Conservation (phyloP, 2,329 filamentous ascomycete genomes). For the Aschersonia sp. region DNA sequence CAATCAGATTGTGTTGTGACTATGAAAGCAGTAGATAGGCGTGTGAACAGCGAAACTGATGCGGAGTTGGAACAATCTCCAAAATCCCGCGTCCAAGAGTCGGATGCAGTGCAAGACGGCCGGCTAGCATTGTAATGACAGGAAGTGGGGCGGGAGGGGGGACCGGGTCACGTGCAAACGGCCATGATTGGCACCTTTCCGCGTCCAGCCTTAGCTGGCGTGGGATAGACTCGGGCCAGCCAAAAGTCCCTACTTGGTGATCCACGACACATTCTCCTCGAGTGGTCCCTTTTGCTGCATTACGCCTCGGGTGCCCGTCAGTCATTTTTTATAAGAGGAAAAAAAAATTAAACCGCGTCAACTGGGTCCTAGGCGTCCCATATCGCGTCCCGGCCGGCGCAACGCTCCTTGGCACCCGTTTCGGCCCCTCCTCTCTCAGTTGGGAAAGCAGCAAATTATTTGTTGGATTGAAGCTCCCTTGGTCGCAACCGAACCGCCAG, state of each 20-base stretch:
- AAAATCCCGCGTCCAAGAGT: too few species aligned
- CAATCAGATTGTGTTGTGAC: too few species aligned
- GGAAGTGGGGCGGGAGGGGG: not conserved
- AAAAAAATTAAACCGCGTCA: conserved; percentile 2
- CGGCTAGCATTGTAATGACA: not conserved
- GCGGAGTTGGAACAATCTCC: too few species aligned
- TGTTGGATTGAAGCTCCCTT: conserved; percentile 20
- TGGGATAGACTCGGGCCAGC: conserved; percentile 2
- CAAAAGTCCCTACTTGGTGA: conserved; percentile 11
- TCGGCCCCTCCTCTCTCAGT: not conserved
- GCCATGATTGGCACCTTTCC: conserved; percentile 9
- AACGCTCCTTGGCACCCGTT: not conserved
- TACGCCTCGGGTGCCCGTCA: conserved; percentile 12
- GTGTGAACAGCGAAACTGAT: too few species aligned
- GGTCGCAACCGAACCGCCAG: conserved; percentile 23
- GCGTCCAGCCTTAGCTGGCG: conserved; percentile 14
- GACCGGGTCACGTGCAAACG: conserved; percentile 11
- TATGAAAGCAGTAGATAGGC: too few species aligned
- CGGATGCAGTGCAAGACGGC: too few species aligned
- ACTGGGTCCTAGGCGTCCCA: conserved; percentile 1
- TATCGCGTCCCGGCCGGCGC: conserved; percentile 4
- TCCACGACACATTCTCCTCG: conserved; percentile 25
- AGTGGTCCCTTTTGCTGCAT: conserved; percentile 15
- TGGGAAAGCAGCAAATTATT: not conserved
- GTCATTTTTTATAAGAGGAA: not conserved